phyloP scores from a whole-genome alignment of 2,329 filamentous ascomycete species.

The Fusarium globosum region DNA sequence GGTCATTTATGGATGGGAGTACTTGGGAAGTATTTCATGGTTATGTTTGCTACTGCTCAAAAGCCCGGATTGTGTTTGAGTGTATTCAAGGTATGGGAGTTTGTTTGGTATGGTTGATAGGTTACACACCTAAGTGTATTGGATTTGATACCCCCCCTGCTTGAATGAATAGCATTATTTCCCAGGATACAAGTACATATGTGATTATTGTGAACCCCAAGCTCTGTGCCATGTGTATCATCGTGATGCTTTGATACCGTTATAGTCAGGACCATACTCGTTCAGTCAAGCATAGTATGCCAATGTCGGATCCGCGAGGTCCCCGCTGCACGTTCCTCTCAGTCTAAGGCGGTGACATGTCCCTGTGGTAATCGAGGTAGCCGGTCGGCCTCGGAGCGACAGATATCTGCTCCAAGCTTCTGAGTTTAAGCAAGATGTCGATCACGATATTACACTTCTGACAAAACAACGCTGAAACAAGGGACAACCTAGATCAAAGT shows the following conservation, averaged over 20 bases:
- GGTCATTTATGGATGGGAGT: constrained; percentile 18
- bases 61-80: constrained; percentile 17
- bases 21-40: background rate
- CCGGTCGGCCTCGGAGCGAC: background rate
- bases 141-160: constrained; percentile 39
- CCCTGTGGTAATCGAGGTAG: background rate
- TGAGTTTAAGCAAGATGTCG: background rate
- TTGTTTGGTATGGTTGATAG: constrained; percentile 23
- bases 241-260: background rate
- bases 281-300: background rate
- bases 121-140: constrained; percentile 17
- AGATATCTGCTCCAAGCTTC: background rate
- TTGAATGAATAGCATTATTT: constrained; percentile 25
- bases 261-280: background rate
- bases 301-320: background rate
- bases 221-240: background rate
- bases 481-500: background rate
- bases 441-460: constrained; percentile 1
- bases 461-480: constrained; percentile 16
- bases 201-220: background rate
- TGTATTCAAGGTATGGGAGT: constrained; percentile 24
- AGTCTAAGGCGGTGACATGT: background rate
- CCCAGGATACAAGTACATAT: background rate
- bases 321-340: background rate
- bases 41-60: constrained; percentile 2